phyloP scores from a whole-genome alignment of 164 flowering plant species.

The Annona squamosa region DNA sequence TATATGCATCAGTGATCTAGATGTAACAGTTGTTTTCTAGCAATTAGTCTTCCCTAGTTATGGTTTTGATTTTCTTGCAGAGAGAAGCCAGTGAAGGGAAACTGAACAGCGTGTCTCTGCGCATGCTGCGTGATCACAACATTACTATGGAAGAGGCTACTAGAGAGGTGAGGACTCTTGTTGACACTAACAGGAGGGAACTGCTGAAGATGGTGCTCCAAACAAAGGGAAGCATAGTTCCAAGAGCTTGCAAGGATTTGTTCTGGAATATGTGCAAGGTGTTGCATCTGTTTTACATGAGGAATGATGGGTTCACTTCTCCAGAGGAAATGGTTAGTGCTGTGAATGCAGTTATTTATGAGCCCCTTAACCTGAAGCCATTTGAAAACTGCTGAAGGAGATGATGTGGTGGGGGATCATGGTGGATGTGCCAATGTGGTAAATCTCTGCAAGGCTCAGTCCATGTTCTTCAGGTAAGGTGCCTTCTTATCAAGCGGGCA shows the following conservation, averaged over 20 bases:
- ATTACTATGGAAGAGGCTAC: conserved; percentile 42
- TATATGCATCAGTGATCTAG: not conserved
- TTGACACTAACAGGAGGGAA: conserved; percentile 42
- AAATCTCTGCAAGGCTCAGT: not conserved
- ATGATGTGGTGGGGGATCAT: not conserved
- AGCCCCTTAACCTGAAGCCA: conserved; percentile 12
- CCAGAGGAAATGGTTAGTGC: conserved; percentile 31
- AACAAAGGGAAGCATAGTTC: conserved; percentile 44
- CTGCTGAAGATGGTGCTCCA: conserved; percentile 52
- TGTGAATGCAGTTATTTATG: conserved; percentile 40
- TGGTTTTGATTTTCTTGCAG: conserved; percentile 12
- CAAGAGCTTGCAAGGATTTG: conserved; percentile 69
- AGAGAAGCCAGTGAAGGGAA: conserved; percentile 47
- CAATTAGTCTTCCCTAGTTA: too few species aligned
- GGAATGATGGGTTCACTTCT: conserved; percentile 64
- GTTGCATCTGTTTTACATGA: conserved; percentile 56
- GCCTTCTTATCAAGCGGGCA: too few species aligned
- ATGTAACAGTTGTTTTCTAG: not conserved
- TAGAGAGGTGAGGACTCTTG: conserved; percentile 21
- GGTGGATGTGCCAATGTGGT: not conserved
- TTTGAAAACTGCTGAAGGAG: not conserved
- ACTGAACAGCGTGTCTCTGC: conserved; percentile 53
- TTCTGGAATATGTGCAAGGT: conserved; percentile 77
- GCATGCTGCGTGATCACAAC: conserved; percentile 27
- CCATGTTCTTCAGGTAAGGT: not conserved